Percentiles rank a stretch among this genome's conserved stretches.
Conservation (phyloP, 306 rosid genomes). For the Elaeagnus macrophylla region DNA sequence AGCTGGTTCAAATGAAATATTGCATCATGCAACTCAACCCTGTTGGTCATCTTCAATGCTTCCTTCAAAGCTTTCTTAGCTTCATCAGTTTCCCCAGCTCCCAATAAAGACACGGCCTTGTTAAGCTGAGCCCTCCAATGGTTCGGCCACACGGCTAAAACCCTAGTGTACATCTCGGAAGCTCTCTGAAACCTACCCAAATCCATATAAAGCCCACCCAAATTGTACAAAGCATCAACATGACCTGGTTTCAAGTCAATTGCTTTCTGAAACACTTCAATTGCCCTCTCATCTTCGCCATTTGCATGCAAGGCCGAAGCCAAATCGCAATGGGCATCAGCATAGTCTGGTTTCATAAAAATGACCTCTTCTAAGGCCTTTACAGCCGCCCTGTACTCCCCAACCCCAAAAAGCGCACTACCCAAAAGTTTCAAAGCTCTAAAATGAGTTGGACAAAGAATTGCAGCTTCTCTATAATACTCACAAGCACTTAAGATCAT, state of each 20-base stretch:
- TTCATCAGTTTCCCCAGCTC: slow-evolving; percentile 89
- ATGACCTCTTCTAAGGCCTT: slow-evolving; percentile 93
- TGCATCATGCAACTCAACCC: slow-evolving; percentile 95
- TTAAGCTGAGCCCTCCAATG: slow-evolving; percentile 99
- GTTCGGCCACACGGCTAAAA: slow-evolving; percentile 88
- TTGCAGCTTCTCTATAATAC: slow-evolving; percentile 96
- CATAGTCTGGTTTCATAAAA: slow-evolving; percentile 89
- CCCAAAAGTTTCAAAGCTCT: slow-evolving; percentile 96
- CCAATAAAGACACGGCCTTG: slow-evolving; percentile 90
- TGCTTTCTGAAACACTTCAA: slow-evolving; percentile 93
- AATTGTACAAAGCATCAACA: slow-evolving; percentile 83
- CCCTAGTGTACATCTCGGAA: slow-evolving; percentile 94
- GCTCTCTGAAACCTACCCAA: slow-evolving; percentile 90
- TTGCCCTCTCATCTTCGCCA: slow-evolving; percentile 90
- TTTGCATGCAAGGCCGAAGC: slow-evolving; percentile 94
- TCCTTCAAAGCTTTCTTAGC: slow-evolving; percentile 89
- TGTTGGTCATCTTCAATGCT: slow-evolving; percentile 92
- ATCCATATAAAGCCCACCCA: slow-evolving; percentile 97
- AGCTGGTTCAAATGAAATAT: slow-evolving; percentile 88
- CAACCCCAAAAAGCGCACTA: slow-evolving; percentile 95
- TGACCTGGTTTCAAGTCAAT: slow-evolving; percentile 95
- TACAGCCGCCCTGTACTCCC: slow-evolving; percentile 91
- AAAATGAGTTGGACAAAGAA: slow-evolving; percentile 93
- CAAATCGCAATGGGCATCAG: slow-evolving; percentile 95
- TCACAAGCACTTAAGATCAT: slow-evolving; percentile 99